Evolutionary conservation across 331 rosid species (phyloP), one percentile per base, ranked within the genome.

Genomic region (Pyracantha coccinea): DNA sequence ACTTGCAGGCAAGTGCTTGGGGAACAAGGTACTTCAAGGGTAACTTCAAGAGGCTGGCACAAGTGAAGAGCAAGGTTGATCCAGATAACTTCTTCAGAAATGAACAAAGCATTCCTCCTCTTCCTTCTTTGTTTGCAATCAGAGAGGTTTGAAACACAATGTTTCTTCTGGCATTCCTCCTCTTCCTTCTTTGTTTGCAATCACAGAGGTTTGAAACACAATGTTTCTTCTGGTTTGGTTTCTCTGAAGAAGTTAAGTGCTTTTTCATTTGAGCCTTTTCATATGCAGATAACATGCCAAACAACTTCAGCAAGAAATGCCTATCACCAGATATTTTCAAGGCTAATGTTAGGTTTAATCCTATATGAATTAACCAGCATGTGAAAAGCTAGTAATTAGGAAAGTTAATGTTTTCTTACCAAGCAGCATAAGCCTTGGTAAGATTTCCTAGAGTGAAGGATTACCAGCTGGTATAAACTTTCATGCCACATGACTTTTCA

Each of bases 101-200:
- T 11, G 78, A 89, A 69, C 91, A 87, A 70, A 85, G 91, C 44
- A 85, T 89, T 67, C 88, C 89, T 12, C 60, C 74, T 35, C 19
- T 73, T 38, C 44, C 44, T 38, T 44, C 6, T 41, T 20, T 24
- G 27, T 55, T 41, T 57, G 17, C 2, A 7, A 19, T 52, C 23
- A 13, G 7, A n/a, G 14, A 32, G 33, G 31, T 55, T 32, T 31
- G 21, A 24, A 29, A 14, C 24, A 33, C n/a, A 38, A 23, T 20
- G n/a, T n/a, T n/a, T n/a, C n/a, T n/a, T n/a, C n/a, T n/a, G n/a
- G 91, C 44, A 85, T 89, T 67, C 88, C 89, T 11, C 60, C 74
- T 35, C 23, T 73, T 38, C 41, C 41, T 38, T 41, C 6, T 38
- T 20, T 23, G 25, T 54, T 41, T 57, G 23, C 2, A 6, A 17